Percentiles rank a stretch among this genome's conserved stretches.
These are phyloP conservation scores for Obelidium mucronatum DNA, from an alignment of 192 early-diverging fungal genomes.

Conservation along the genomic window DNA sequence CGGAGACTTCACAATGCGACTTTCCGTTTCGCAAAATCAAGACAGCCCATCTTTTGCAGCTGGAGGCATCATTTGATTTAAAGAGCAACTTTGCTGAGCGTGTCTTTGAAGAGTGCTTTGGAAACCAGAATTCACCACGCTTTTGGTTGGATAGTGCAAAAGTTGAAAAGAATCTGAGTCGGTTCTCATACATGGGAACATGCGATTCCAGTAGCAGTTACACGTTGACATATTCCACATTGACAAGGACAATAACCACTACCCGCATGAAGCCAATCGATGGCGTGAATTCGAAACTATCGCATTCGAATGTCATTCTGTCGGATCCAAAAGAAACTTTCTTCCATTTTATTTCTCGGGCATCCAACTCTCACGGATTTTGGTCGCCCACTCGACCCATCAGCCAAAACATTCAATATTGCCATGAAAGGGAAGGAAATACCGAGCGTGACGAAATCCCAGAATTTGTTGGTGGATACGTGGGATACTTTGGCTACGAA, in stretches of 20 bases:
- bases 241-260: constrained; percentile 19
- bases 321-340: constrained; percentile 35
- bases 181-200: constrained; percentile 74
- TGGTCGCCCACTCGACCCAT: not conserved
- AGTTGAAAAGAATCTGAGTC: constrained; percentile 48
- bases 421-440: constrained; percentile 20
- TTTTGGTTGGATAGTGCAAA: constrained; percentile 66
- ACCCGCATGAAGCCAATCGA: not conserved
- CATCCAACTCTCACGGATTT: constrained; percentile 19
- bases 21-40: constrained; percentile 8
- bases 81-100: constrained; percentile 28
- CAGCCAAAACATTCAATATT: constrained; percentile 21
- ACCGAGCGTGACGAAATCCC: constrained; percentile 4
- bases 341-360: constrained; percentile 38
- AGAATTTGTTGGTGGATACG: constrained; percentile 82
- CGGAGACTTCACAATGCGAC: not conserved
- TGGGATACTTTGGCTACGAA: constrained; percentile 94
- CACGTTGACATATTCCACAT: constrained; percentile 14
- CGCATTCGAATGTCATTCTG: not conserved
- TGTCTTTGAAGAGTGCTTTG: constrained; percentile 44
- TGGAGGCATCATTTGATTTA: constrained; percentile 7
- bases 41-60: not conserved
- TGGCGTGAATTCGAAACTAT: not conserved
- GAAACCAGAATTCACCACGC: not conserved
- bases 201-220: constrained; percentile 34